Base-by-base conservation (phyloP, 2,329 filamentous ascomycete genomes). In the Ophiostoma perfectum region DNA sequence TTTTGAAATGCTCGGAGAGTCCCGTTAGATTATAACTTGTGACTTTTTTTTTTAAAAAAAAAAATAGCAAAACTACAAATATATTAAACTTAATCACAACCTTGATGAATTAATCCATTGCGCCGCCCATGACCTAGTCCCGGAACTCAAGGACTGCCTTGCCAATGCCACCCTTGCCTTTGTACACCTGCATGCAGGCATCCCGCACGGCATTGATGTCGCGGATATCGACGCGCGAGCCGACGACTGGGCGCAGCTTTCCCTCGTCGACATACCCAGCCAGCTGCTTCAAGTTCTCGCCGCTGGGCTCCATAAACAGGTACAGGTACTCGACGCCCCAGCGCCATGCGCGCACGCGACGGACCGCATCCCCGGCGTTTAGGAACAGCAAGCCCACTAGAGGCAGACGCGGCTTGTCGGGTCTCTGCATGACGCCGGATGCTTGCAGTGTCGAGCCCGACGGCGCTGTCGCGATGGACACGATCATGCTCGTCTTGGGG, bases 311-410 rank as follows among this genome's bases (percentile, higher is more conserved):
- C 12, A 68, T 42, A 38, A 68, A 66, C 4, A 66, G 9, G 45
- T 68, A 68, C 67, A 12, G 14, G 38, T 68, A 68, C 27, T 39
- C 64, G 41, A 68, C 64, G 8, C 67, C 67, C 67, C 67, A 68
- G 5, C 67, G 67, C n/a, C 27, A 36, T 4, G 67, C 67, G 6
- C 67, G 63, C 63, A 68, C 42, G 11, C 49, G 45, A 7, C 63
- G 67, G 45, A 68, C 44, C 8, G 64, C 63, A 42, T 68, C 67
- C 4, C 1, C n/a, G 18, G 6, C 44, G 27, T 68, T 36, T 11
- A 68, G 64, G 36, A 42, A 38, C 39, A 60, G 9, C 49, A 14
- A 12, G 6, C 9, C 42, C 4, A 52, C 3, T 12, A 66, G 52
- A 7, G 67, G 67, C 8, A 68, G 14, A 11, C 47, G 60, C 47